Percentiles rank a stretch among this genome's conserved stretches.
Conservation (phyloP, 2,329 filamentous ascomycete species). For the Reticulascus tulasneorum region DNA sequence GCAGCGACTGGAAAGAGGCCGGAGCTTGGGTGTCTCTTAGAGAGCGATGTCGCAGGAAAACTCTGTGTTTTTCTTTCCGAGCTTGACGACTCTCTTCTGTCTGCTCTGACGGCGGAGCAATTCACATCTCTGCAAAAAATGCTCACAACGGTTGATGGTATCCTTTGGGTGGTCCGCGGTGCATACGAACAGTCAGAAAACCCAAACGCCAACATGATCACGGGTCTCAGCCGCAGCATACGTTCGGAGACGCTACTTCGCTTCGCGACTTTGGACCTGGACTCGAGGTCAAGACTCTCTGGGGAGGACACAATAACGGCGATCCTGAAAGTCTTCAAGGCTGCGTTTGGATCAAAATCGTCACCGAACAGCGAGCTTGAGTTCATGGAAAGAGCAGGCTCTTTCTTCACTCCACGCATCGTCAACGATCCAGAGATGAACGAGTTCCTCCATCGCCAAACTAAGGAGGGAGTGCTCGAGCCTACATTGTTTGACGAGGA, state of each 20-base stretch:
- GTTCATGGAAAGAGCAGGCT: slow-evolving; percentile 34
- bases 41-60: slow-evolving; percentile 17
- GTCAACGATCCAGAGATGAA: slow-evolving; percentile 37
- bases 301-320: slow-evolving; percentile 24
- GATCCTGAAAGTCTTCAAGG: slow-evolving; percentile 31
- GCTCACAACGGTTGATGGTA: slow-evolving; percentile 27
- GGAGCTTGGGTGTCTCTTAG: slow-evolving; percentile 17
- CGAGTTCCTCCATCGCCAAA: slow-evolving; percentile 38
- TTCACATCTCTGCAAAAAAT: slow-evolving; percentile 34
- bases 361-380: slow-evolving; percentile 34
- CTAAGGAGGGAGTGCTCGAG: slow-evolving; percentile 31
- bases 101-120: slow-evolving; percentile 30
- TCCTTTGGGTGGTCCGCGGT: slow-evolving; percentile 37
- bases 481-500: slow-evolving; percentile 34
- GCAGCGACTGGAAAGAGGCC: slow-evolving; percentile 13
- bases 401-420: slow-evolving; percentile 34
- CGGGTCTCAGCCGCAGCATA: slow-evolving; percentile 40
- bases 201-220: slow-evolving; percentile 39
- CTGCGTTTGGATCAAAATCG: slow-evolving; percentile 27
- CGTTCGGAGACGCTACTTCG: slow-evolving; percentile 42
- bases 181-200: slow-evolving; percentile 31
- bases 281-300: slow-evolving; percentile 28
- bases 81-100: slow-evolving; percentile 38
- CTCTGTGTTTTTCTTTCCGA: slow-evolving; percentile 40
- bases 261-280: slow-evolving; percentile 42